These are phyloP conservation scores for Neurospora crassa DNA, from an alignment of 2,329 filamentous ascomycete species.

Conservation along the genomic window DNA sequence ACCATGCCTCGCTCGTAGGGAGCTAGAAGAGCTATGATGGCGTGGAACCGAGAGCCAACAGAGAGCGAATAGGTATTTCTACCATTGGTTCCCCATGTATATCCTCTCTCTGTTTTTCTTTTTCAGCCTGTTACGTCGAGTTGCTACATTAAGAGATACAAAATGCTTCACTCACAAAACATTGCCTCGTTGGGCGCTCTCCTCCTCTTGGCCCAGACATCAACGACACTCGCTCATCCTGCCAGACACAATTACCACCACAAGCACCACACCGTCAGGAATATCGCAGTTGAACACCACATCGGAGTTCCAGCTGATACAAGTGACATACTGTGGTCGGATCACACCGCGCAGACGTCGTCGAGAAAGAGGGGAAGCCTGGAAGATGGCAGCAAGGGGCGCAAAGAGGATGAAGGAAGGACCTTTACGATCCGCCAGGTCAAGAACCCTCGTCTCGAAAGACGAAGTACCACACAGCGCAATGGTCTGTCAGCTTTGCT, in stretches of 20 bases:
- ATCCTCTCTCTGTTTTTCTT: not conserved
- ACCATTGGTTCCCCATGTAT: not conserved
- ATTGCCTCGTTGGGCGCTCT: not conserved
- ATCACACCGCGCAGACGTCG: not conserved
- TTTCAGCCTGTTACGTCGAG: not conserved
- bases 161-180: not conserved
- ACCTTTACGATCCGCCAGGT: constrained; percentile 5
- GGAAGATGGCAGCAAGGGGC: not conserved
- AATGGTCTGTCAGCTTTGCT: constrained; percentile 6
- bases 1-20: not conserved
- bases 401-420: not conserved
- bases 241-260: not conserved
- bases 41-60: not conserved
- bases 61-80: not conserved
- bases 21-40: not conserved
- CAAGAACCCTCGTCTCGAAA: constrained; percentile 2
- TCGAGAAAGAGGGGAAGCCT: not conserved
- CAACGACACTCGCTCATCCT: not conserved
- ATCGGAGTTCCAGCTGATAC: not conserved
- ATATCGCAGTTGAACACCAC: not conserved
- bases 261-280: not conserved
- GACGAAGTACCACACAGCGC: not conserved
- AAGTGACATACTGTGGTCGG: not conserved
- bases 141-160: not conserved
- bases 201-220: not conserved